Conservation (phyloP, 257 asterid genomes). For the Nicotiana tabacum region DNA sequence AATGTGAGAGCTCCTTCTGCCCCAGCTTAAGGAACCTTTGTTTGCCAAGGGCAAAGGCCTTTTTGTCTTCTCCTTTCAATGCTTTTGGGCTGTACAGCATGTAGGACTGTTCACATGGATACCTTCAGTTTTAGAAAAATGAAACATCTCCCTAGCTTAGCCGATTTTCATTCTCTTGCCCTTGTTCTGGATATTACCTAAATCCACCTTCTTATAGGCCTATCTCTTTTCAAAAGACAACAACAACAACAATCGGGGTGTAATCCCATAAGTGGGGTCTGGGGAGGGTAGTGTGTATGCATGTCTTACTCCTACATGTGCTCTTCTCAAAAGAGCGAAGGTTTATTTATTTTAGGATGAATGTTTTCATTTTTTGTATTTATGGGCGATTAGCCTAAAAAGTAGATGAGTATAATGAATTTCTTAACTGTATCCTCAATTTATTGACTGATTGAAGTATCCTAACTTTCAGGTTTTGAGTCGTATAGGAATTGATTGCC, state of each 20-base stretch:
- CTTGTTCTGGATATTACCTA: background rate
- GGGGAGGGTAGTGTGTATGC: too few relatives aligned
- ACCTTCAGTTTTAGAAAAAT: background rate
- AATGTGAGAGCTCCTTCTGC: constrained; percentile 37
- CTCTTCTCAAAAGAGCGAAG: background rate
- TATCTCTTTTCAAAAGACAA: background rate
- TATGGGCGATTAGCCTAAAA: background rate
- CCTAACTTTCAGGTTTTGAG: constrained; percentile 41
- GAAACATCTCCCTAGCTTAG: constrained; percentile 10
- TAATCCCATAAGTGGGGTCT: too few relatives aligned
- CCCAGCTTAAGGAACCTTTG: background rate
- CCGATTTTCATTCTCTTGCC: constrained; percentile 1
- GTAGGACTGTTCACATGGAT: background rate
- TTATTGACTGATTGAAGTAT: background rate
- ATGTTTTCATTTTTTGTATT: background rate
- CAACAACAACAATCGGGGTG: too few relatives aligned
- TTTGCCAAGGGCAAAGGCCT: background rate
- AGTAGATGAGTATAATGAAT: background rate
- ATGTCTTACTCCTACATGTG: too few relatives aligned
- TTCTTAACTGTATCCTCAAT: background rate
- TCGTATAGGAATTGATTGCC: constrained; percentile 58
- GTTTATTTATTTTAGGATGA: background rate
- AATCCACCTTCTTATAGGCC: background rate
- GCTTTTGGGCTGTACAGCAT: background rate
- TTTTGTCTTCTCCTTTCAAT: background rate